A percentile compares a stretch with the other conserved stretches of the same genome.
phyloP scores from a whole-genome alignment of 768 basidiomycete genomes.

The Termitomyces sp. region DNA sequence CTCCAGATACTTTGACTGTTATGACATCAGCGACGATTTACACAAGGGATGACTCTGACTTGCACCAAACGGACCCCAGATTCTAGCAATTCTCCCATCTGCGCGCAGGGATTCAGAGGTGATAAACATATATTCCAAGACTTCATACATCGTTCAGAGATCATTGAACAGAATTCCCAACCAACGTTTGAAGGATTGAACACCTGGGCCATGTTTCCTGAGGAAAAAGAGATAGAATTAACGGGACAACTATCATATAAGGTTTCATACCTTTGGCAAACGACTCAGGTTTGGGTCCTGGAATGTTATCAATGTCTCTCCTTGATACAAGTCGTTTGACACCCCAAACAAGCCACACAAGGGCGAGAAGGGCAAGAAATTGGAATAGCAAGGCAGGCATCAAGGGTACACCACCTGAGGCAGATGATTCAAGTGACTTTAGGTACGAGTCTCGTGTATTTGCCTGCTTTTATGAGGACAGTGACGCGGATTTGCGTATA shows the following conservation, averaged over 20 bases:
- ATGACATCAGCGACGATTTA: neutral
- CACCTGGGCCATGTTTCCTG: conserved; percentile 16
- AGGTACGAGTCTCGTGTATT: neutral
- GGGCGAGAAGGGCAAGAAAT: neutral
- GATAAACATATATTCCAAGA: neutral
- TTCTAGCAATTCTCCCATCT: neutral
- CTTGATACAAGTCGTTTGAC: conserved; percentile 12
- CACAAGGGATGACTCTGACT: neutral
- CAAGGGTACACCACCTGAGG: neutral
- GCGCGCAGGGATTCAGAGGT: neutral
- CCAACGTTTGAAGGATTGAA: conserved; percentile 3
- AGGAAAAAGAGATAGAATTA: no score
- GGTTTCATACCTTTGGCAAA: conserved; percentile 21
- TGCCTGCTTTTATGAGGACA: neutral
- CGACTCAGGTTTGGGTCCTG: conserved; percentile 24
- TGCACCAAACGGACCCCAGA: conserved; percentile 3
- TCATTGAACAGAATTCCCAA: conserved; percentile 13
- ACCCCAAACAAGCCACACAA: conserved; percentile 9
- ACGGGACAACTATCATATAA: neutral
- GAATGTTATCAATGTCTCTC: no score
- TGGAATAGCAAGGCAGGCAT: conserved; percentile 1
- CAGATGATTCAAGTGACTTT: neutral
- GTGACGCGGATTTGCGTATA: neutral
- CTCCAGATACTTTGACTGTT: conserved; percentile 22
- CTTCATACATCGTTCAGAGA: conserved; percentile 9